Evolutionary conservation across 1,139 yeast genomes (phyloP).

Genomic region (Arxiozyma telluris): DNA sequence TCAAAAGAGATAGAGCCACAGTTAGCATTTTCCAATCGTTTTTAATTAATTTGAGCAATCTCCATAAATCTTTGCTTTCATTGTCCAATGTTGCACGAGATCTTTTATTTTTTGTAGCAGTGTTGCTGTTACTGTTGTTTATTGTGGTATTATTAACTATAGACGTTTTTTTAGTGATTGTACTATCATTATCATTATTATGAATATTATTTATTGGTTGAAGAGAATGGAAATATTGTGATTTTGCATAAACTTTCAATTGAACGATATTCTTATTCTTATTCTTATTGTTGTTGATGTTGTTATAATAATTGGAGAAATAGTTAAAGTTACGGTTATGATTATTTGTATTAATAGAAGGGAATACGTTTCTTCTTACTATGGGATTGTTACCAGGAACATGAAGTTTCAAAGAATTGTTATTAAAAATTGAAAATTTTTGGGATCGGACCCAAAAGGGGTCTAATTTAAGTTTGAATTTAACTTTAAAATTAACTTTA

Average conservation of each 20-base stretch:
- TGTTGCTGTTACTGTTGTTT: not conserved
- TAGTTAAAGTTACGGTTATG: not conserved
- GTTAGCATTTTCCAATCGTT: slow-evolving; percentile 44
- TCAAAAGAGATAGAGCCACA: slow-evolving; percentile 52
- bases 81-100: slow-evolving; percentile 9
- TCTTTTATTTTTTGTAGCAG: slow-evolving; percentile 9
- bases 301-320: not conserved
- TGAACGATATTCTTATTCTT: not conserved
- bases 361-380: too few relatives aligned
- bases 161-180: not conserved
- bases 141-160: not conserved
- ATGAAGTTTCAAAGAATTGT: not conserved
- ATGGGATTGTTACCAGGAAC: not conserved
- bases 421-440: not conserved
- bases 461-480: not conserved
- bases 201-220: not conserved
- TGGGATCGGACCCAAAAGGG: not conserved
- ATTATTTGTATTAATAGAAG: not conserved
- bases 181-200: not conserved
- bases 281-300: too few relatives aligned
- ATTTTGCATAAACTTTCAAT: not conserved
- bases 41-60: slow-evolving; percentile 43
- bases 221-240: not conserved
- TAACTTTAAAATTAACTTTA: too few relatives aligned
- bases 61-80: slow-evolving; percentile 39